These are phyloP conservation scores for Trichoderma sp. DNA, from an alignment of 2,329 filamentous ascomycete species.

Conservation along the genomic window DNA sequence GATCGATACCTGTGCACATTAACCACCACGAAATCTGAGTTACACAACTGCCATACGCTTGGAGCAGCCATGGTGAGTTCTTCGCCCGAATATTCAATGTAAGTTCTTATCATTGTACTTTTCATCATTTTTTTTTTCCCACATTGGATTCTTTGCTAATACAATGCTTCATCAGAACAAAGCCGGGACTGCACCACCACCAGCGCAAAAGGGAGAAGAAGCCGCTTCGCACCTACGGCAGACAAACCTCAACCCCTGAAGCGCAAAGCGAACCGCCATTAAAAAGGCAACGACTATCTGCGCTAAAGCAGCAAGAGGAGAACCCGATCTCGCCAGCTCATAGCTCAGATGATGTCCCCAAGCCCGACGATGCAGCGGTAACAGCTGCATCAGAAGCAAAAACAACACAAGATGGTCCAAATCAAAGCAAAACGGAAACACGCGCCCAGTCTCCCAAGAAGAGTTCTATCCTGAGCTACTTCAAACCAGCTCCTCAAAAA, in stretches of 20 bases:
- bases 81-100: constrained; percentile 34
- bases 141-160: neutral
- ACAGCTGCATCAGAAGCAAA: neutral
- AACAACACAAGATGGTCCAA: neutral
- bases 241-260: constrained; percentile 30
- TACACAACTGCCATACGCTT: neutral
- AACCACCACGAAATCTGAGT: neutral
- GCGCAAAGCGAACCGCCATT: constrained; percentile 26
- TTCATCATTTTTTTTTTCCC: constrained; percentile 14
- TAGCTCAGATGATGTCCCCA: neutral
- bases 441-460: constrained; percentile 10
- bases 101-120: neutral
- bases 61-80: constrained; percentile 25
- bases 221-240: constrained; percentile 42
- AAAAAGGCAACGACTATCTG: constrained; percentile 29
- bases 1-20: neutral
- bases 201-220: constrained; percentile 36
- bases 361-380: neutral
- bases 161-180: constrained; percentile 30
- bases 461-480: constrained; percentile 42
- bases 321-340: neutral
- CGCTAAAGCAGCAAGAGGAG: neutral
- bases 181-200: constrained; percentile 27
- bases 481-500: constrained; percentile 34
- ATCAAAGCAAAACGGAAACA: neutral